Evolutionary conservation across 1,139 yeast species (phyloP).

Genomic region (Dujonia santamariae): DNA sequence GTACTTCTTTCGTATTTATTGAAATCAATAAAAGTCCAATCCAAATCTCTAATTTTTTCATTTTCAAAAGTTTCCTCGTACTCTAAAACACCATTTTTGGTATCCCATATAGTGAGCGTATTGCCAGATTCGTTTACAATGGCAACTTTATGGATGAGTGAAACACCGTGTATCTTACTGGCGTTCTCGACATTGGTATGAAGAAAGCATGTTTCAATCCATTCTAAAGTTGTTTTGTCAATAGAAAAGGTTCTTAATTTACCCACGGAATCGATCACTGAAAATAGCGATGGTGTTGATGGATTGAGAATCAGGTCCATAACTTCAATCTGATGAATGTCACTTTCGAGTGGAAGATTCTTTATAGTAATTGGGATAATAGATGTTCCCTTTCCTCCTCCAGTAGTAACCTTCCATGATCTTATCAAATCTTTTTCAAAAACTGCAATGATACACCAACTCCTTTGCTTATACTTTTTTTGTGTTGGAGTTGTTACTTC

Average conservation of each 20-base stretch:
- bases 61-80: constrained; percentile 41
- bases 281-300: constrained; percentile 45
- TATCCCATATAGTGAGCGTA: constrained; percentile 73
- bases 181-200: constrained; percentile 56
- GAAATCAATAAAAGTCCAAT: constrained; percentile 74
- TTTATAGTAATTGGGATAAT: neutral
- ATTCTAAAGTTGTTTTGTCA: constrained; percentile 25
- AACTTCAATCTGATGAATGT: constrained; percentile 48
- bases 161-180: constrained; percentile 64
- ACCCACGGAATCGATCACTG: constrained; percentile 59
- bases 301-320: constrained; percentile 63
- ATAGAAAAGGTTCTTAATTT: constrained; percentile 40
- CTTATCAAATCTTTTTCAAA: constrained; percentile 22
- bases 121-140: constrained; percentile 54
- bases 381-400: constrained; percentile 10
- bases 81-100: constrained; percentile 64
- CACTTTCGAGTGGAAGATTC: constrained; percentile 19
- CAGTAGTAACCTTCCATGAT: constrained; percentile 27
- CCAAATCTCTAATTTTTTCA: constrained; percentile 55
- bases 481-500: too few relatives aligned
- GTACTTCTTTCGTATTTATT: constrained; percentile 26
- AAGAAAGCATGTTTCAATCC: constrained; percentile 51
- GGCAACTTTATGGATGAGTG: constrained; percentile 66
- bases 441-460: constrained; percentile 25
- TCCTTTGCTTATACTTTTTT: too few relatives aligned